Evolutionary conservation across 2,329 filamentous ascomycete genomes (phyloP), one percentile per base, ranked within the genome.

Genomic region (Sporothrix luriei): DNA sequence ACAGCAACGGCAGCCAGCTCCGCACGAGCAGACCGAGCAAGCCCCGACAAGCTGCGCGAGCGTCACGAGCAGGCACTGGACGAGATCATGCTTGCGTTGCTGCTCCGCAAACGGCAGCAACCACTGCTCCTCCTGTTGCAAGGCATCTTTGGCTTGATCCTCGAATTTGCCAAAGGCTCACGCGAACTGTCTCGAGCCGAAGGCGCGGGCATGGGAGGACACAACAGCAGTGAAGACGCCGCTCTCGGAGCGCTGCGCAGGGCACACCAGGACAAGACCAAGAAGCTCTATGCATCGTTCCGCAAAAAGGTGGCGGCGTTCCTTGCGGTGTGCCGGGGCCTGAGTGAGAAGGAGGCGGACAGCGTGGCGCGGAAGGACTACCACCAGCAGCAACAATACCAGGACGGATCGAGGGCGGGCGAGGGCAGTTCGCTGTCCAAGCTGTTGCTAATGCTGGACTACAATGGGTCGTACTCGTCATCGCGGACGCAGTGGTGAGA

Each of bases 1-100:
- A 38, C 26, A 71, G 5, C 33, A 51, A 71, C 14, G 66, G 48
- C 70, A 74, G 7, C 69, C 73, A 66, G 81, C 78, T 64, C 78
- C 77, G 29, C n/a, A 5, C 43, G 13, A 14, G 26, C 48, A 11
- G 62, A 66, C 46, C 66, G 82, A 80, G 29, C 80, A 52, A 90
- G 91, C 16, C 85, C 94, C 0, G 87, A 90, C 51, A 83, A 86
- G 54, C 79, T 97, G 14, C 84, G 89, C 26, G 84, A 88, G 55
- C 86, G 89, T 29, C 93, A 97, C 74, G 90, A 93, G 72, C 82
- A 86, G 46, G 86, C 90, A 9, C 83, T 97, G 1, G 90, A 96
- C 76, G 84, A 88, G 66, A 93, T 96, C 61, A 86, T 94, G 80
- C 87, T 88, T 72, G 87, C 88, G 0, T 81, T 95, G 0, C 84